These are phyloP conservation scores for Codiaeum variegatum DNA, from an alignment of 441 rosid genomes.

Conservation along the genomic window DNA sequence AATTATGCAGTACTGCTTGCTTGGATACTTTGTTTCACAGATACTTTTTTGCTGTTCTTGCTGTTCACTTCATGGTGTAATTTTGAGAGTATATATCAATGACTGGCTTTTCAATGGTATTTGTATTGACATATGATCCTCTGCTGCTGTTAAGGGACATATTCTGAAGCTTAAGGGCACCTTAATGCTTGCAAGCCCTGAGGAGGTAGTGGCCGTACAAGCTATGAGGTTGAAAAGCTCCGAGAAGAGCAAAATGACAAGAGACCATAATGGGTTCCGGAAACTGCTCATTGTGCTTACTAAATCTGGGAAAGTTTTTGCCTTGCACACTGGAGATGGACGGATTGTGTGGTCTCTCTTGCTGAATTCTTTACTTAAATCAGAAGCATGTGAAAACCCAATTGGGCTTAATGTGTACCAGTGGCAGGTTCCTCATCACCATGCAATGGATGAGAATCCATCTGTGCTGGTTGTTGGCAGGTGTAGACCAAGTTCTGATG, in stretches of 20 bases:
- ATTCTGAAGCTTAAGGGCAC: constrained; percentile 88
- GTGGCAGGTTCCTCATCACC: constrained; percentile 99
- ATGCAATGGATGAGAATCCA: constrained; percentile 94
- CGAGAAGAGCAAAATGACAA: constrained; percentile 89
- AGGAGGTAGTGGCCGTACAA: constrained; percentile 84
- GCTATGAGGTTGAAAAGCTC: constrained; percentile 81
- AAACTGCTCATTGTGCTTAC: constrained; percentile 86
- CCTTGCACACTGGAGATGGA: constrained; percentile 99
- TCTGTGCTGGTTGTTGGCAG: constrained; percentile 83
- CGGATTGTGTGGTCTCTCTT: constrained; percentile 83
- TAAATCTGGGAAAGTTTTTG: constrained; percentile 79
- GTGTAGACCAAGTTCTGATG: constrained; percentile 57
- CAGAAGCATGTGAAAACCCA: constrained; percentile 59
- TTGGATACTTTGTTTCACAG: not conserved
- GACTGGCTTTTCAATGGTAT: constrained; percentile 7
- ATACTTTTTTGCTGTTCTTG: not conserved
- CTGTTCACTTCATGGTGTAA: constrained; percentile 9
- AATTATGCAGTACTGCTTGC: not conserved
- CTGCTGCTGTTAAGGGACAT: constrained; percentile 64
- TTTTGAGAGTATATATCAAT: constrained; percentile 9
- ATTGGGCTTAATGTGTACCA: constrained; percentile 61
- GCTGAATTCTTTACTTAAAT: constrained; percentile 52
- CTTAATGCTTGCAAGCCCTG: constrained; percentile 93
- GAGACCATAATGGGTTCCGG: constrained; percentile 98
- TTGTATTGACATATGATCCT: constrained; percentile 18